A percentile compares a stretch with the other conserved stretches of the same genome.
These are phyloP conservation scores for Penicillium decumbens DNA, from an alignment of 2,329 filamentous ascomycete species.

Conservation along the genomic window DNA sequence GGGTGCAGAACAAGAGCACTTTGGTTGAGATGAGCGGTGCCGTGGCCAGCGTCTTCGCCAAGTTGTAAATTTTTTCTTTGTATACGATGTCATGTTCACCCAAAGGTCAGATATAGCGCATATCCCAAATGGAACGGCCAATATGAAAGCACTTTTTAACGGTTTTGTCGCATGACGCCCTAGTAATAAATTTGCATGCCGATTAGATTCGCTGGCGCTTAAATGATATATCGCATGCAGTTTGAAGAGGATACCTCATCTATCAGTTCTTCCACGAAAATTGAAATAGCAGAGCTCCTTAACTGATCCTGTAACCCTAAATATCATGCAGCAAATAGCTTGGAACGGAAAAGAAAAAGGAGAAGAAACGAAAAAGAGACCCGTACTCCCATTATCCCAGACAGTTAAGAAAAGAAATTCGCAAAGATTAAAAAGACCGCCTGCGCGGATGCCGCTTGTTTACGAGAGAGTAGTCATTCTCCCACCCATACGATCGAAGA, in stretches of 20 bases:
- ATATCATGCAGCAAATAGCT: slow-evolving; percentile 11
- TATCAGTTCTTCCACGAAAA: background rate
- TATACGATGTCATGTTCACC: slow-evolving; percentile 1
- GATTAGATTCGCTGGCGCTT: slow-evolving; percentile 3
- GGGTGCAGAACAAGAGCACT: slow-evolving; percentile 83
- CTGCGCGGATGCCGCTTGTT: background rate
- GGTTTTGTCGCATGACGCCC: background rate
- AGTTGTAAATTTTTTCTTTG: slow-evolving; percentile 47
- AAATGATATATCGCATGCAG: slow-evolving; percentile 14
- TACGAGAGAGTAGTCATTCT: slow-evolving; percentile 30
- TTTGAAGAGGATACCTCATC: slow-evolving; percentile 5
- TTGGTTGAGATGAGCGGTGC: slow-evolving; percentile 72
- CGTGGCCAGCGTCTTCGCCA: slow-evolving; percentile 69
- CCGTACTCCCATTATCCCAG: slow-evolving; percentile 5
- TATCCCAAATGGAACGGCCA: background rate
- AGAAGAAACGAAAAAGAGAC: background rate
- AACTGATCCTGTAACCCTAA: background rate
- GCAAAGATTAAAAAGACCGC: background rate
- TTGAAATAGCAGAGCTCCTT: slow-evolving; percentile 1
- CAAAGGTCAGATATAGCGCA: background rate
- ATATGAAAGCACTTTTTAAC: background rate
- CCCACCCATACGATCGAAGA: slow-evolving; percentile 44
- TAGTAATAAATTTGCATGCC: slow-evolving; percentile 1
- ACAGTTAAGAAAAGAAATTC: background rate
- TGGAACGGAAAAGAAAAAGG: background rate